Percentiles rank a stretch among this genome's conserved stretches.
These are phyloP conservation scores for Emmonsia crescens DNA, from an alignment of 2,329 filamentous ascomycete genomes.

Conservation along the genomic window DNA sequence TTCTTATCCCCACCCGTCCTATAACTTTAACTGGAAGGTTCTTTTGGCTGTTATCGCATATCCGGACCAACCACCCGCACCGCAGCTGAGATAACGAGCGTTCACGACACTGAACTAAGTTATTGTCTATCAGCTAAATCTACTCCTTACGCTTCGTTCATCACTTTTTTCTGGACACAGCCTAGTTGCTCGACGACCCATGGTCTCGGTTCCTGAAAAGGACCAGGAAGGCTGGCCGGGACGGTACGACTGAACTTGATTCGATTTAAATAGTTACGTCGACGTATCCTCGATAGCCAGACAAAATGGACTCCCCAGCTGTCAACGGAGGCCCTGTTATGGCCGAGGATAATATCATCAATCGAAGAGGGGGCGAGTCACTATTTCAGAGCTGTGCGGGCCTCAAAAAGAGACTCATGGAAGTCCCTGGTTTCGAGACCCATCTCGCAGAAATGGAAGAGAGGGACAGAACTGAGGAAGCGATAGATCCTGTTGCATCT, in stretches of 20 bases:
- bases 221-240: slow-evolving; percentile 14
- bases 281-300: neutral
- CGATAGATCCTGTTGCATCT: slow-evolving; percentile 73
- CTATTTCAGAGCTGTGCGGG: slow-evolving; percentile 92
- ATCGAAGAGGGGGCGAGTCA: slow-evolving; percentile 88
- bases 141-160: neutral
- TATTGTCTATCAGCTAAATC: neutral
- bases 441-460: slow-evolving; percentile 63
- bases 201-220: slow-evolving; percentile 10
- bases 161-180: neutral
- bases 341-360: slow-evolving; percentile 89
- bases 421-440: slow-evolving; percentile 71
- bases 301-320: slow-evolving; percentile 26
- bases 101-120: neutral
- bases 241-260: neutral
- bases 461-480: slow-evolving; percentile 50
- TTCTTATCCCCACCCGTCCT: neutral
- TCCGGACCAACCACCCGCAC: neutral
- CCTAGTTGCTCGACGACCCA: slow-evolving; percentile 6
- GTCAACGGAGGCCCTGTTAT: slow-evolving; percentile 33
- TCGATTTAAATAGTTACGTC: neutral
- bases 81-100: neutral
- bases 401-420: slow-evolving; percentile 67
- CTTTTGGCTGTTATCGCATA: neutral
- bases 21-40: neutral